These are phyloP conservation scores for Centaurea solstitialis DNA, from an alignment of 129 eudicot species.

Conservation along the genomic window DNA sequence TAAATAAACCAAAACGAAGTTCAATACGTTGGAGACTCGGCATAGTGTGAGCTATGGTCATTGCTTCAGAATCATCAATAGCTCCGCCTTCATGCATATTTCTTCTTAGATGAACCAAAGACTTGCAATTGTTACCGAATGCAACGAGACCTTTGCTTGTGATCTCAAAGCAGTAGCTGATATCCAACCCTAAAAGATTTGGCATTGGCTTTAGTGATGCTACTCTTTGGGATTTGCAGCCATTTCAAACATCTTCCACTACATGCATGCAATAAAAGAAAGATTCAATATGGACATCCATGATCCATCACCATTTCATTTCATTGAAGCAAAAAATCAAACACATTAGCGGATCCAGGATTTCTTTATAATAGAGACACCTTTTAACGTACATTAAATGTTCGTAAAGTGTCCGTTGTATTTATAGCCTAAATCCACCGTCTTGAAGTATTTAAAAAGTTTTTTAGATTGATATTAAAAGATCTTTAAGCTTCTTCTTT, in stretches of 20 bases:
- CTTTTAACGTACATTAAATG: too few relatives aligned
- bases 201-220: constrained; percentile 20
- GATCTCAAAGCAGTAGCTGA: constrained; percentile 37
- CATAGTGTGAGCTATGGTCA: constrained; percentile 38
- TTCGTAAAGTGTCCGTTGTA: too few relatives aligned
- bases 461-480: too few relatives aligned
- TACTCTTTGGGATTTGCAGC: too few relatives aligned
- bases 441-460: too few relatives aligned
- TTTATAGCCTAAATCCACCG: too few relatives aligned
- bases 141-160: constrained; percentile 40
- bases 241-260: too few relatives aligned
- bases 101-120: constrained; percentile 35
- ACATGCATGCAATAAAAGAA: neutral
- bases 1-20: constrained; percentile 39
- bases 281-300: too few relatives aligned
- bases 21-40: constrained; percentile 18
- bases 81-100: too few relatives aligned
- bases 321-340: neutral
- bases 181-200: constrained; percentile 30
- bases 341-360: too few relatives aligned
- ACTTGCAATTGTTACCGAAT: constrained; percentile 45
- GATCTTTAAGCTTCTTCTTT: too few relatives aligned
- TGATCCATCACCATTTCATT: neutral
- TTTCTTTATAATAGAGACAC: too few relatives aligned
- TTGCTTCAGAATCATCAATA: constrained; percentile 33